Conservation (phyloP, 805 yeast species). For the Barnettozyma botsteinii region DNA sequence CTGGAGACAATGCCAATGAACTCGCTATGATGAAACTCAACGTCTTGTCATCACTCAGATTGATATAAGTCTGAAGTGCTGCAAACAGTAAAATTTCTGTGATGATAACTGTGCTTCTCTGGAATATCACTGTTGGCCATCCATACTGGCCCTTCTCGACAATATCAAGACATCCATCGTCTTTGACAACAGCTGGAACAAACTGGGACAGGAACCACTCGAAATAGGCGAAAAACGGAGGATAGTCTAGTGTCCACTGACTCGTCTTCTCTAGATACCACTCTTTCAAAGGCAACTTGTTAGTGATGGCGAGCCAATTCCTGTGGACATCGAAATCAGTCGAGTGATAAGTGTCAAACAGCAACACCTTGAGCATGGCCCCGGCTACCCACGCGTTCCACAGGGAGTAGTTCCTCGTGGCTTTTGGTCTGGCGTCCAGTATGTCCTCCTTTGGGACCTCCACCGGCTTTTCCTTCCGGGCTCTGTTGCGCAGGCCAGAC, state of each 20-base stretch:
- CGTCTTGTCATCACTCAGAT: constrained; percentile 37
- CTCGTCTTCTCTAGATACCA: constrained; percentile 82
- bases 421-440: neutral
- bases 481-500: neutral
- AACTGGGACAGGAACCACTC: constrained; percentile 74
- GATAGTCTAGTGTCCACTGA: constrained; percentile 95
- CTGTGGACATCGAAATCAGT: constrained; percentile 98
- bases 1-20: constrained; percentile 83
- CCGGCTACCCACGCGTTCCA: constrained; percentile 67
- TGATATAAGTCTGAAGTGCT: constrained; percentile 67
- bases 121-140: constrained; percentile 75
- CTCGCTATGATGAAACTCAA: constrained; percentile 69
- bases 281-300: constrained; percentile 58
- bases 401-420: constrained; percentile 38
- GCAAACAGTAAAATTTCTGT: constrained; percentile 68
- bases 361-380: constrained; percentile 49
- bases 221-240: constrained; percentile 95
- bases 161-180: constrained; percentile 76
- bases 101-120: constrained; percentile 70
- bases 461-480: neutral
- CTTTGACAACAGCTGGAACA: constrained; percentile 55
- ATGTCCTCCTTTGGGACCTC: neutral
- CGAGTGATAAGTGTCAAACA: constrained; percentile 80
- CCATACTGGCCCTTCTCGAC: constrained; percentile 63
- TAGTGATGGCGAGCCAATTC: constrained; percentile 92